Evolutionary conservation across 1,139 yeast genomes (phyloP).

Genomic region (Pneumocystis jirovecii): DNA sequence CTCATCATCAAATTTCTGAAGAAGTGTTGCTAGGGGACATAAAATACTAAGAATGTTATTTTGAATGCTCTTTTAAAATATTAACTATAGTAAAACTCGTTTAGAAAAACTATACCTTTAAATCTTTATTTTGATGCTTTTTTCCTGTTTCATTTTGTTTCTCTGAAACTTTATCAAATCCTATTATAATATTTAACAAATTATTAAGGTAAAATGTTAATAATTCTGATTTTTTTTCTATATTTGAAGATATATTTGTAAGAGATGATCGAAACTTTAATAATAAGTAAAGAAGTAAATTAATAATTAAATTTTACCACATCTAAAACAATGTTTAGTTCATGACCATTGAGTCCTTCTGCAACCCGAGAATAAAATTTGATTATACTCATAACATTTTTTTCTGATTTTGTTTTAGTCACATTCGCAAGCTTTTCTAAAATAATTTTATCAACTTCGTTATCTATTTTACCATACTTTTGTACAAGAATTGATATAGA

Average conservation of each 20-base stretch:
- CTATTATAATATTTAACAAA: not conserved
- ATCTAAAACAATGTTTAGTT: constrained; percentile 18
- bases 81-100: constrained; percentile 52
- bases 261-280: constrained; percentile 17
- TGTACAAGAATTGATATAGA: constrained; percentile 74
- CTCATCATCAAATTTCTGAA: constrained; percentile 42
- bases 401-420: constrained; percentile 43
- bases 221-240: not conserved
- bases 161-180: constrained; percentile 20
- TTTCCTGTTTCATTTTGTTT: constrained; percentile 46
- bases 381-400: constrained; percentile 43
- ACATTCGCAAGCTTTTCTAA: constrained; percentile 44
- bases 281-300: constrained; percentile 29
- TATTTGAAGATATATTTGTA: not conserved
- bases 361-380: constrained; percentile 26
- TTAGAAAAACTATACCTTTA: constrained; percentile 63
- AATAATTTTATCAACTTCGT: constrained; percentile 24
- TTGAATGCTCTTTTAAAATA: constrained; percentile 37
- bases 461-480: constrained; percentile 34
- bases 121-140: constrained; percentile 69
- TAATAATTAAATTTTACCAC: constrained; percentile 32
- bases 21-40: constrained; percentile 57
- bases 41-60: constrained; percentile 54
- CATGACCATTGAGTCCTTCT: constrained; percentile 19
- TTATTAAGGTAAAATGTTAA: not conserved